Base-by-base conservation (phyloP, 257 asterid species). In the Datura wrightii region DNA sequence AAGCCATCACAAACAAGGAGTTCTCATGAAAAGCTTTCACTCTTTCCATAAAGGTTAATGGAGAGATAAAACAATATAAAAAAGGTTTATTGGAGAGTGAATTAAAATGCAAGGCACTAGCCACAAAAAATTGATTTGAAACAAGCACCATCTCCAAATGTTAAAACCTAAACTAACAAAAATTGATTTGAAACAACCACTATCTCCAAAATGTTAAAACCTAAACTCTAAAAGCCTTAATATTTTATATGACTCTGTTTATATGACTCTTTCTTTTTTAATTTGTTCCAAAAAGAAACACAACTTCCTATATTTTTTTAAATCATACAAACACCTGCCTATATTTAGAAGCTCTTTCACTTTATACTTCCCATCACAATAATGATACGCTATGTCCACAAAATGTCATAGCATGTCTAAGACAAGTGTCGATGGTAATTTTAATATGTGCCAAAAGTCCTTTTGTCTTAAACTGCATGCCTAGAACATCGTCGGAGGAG, bases 31-130 rank as follows among this genome's bases (percentile, higher is more conserved):
- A 31, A 52, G 63, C 39, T 44, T 78, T 31, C 63, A 7, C 46
- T 34, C 41, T 78, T 78, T 31, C 48, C 15, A 78, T 16, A 52
- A 78, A 52, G 19, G 82, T 78, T 76, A 76, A 78, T 78, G 63
- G 46, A 8, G 15, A 74, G 81, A 24, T 67, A 37, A 16, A 69
- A 69, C 7, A 41, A 39, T 39, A 39, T 41, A 39, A 69, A 59
- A 66, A 39, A 41, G 50, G 41, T 46, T 31, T 36, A 31, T 50
- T 15, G 63, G 8, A 13, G 46, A 19, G 13, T 19, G 3, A 8
- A 74, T 74, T 74, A 24, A 24, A 31, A 50, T 6, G 42, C 60
- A 48, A 74, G 24, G 81, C 13, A 50, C 60, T 74, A 31, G 14
- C 42, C 55, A 24, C 44, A 74, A 72, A 72, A 71, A 72, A 19